Percentiles rank a stretch among this genome's conserved stretches.
These are phyloP conservation scores for Gautieria morchelliformis DNA, from an alignment of 768 basidiomycete species.

Conservation along the genomic window DNA sequence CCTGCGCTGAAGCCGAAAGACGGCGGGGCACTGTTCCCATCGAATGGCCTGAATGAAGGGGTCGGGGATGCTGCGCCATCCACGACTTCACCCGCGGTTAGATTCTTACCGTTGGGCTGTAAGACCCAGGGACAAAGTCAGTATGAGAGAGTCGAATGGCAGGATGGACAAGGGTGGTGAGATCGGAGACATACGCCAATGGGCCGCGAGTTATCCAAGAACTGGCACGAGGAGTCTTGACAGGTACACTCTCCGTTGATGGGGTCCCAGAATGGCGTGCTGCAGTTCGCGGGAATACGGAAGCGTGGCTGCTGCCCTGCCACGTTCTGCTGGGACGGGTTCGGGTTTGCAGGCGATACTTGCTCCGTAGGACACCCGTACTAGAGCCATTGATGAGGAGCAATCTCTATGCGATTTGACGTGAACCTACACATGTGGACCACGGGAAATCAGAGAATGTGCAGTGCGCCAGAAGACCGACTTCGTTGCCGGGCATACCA, in stretches of 20 bases:
- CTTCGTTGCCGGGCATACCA: slow-evolving; percentile 61
- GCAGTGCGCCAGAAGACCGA: slow-evolving; percentile 51
- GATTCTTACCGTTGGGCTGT: slow-evolving; percentile 58
- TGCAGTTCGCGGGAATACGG: slow-evolving; percentile 62
- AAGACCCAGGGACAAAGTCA: not conserved
- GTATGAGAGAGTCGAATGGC: slow-evolving; percentile 6
- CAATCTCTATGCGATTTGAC: not conserved
- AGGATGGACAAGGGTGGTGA: not conserved
- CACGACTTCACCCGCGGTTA: slow-evolving; percentile 43
- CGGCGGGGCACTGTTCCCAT: not conserved
- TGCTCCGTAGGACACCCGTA: slow-evolving; percentile 59
- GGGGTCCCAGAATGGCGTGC: slow-evolving; percentile 78
- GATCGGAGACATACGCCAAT: slow-evolving; percentile 42
- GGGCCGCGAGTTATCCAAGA: slow-evolving; percentile 51
- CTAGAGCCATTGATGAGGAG: slow-evolving; percentile 22
- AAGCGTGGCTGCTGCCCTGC: slow-evolving; percentile 37
- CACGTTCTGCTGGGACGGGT: slow-evolving; percentile 48
- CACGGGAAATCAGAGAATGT: slow-evolving; percentile 69
- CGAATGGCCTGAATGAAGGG: not conserved
- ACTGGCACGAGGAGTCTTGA: slow-evolving; percentile 43
- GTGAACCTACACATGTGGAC: slow-evolving; percentile 56
- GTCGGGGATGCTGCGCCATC: not conserved
- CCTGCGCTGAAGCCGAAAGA: not conserved
- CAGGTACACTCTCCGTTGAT: slow-evolving; percentile 57
- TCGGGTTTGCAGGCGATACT: slow-evolving; percentile 51